Percentiles rank a stretch among this genome's conserved stretches.
Evolutionary conservation across 305 asterid genomes (phyloP).

Genomic region (Fraxinus latifolia): DNA sequence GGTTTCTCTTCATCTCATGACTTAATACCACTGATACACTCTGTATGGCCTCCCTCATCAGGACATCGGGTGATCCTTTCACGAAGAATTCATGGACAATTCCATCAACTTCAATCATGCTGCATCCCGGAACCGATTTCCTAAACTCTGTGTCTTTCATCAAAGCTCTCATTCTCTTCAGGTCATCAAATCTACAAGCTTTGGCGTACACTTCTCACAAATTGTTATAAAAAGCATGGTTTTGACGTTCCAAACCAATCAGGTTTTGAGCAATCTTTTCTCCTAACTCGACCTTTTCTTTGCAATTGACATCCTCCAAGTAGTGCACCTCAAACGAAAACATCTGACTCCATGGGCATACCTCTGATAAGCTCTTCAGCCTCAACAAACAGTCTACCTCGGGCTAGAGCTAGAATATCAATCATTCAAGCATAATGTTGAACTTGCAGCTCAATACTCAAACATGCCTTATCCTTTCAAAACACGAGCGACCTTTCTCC

Average conservation of each 20-base stretch:
- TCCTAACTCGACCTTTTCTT: conserved; percentile 49
- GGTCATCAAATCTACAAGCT: conserved; percentile 53
- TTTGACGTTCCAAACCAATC: conserved; percentile 53
- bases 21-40: conserved; percentile 33
- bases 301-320: conserved; percentile 78
- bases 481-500: conserved; percentile 51
- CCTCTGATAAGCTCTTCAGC: conserved; percentile 50
- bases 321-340: conserved; percentile 72
- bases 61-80: conserved; percentile 49
- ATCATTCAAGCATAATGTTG: conserved; percentile 73
- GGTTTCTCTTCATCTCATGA: conserved; percentile 40
- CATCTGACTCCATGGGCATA: conserved; percentile 71
- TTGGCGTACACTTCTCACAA: conserved; percentile 69
- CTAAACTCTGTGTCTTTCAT: conserved; percentile 46
- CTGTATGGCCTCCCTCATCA: conserved; percentile 30
- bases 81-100: conserved; percentile 53
- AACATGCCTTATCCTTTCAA: conserved; percentile 40
- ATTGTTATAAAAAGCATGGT: conserved; percentile 61
- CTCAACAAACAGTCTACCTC: conserved; percentile 62
- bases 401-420: conserved; percentile 44
- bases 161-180: conserved; percentile 45
- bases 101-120: conserved; percentile 63
- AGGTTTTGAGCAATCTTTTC: conserved; percentile 49
- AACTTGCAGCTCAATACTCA: conserved; percentile 44
- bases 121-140: conserved; percentile 61